Conservation (phyloP, 2,329 filamentous ascomycete species). For the Parascedosporium putredinis region DNA sequence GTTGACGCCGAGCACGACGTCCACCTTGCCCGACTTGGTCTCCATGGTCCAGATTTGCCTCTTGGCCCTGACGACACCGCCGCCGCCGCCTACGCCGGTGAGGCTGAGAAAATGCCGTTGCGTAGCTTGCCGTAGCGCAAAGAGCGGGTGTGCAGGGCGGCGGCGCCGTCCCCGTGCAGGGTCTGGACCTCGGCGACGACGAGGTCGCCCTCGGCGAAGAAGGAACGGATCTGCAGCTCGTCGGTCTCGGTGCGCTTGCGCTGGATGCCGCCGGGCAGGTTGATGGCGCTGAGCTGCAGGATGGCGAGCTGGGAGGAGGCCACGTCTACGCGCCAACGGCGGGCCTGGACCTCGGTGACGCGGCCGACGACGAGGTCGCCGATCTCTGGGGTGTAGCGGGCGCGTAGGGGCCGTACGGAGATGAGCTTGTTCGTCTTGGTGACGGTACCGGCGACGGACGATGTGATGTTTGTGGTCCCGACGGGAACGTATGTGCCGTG, state of each 20-base stretch:
- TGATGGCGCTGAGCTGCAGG: slow-evolving; percentile 81
- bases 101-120: slow-evolving; percentile 87
- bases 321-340: slow-evolving; percentile 91
- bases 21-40: slow-evolving; percentile 53
- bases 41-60: slow-evolving; percentile 82
- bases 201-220: slow-evolving; percentile 91
- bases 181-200: slow-evolving; percentile 91
- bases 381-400: slow-evolving; percentile 90
- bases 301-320: slow-evolving; percentile 76
- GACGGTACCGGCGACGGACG: slow-evolving; percentile 82
- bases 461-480: slow-evolving; percentile 60
- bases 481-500: slow-evolving; percentile 78
- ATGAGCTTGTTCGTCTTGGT: slow-evolving; percentile 95
- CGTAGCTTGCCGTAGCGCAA: slow-evolving; percentile 91
- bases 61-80: slow-evolving; percentile 72
- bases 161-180: slow-evolving; percentile 74
- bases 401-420: slow-evolving; percentile 79
- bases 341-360: slow-evolving; percentile 88
- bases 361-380: slow-evolving; percentile 90
- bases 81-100: slow-evolving; percentile 71
- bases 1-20: slow-evolving; percentile 87
- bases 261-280: slow-evolving; percentile 86
- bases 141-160: slow-evolving; percentile 78
- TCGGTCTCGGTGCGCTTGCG: slow-evolving; percentile 89
- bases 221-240: slow-evolving; percentile 93